These are phyloP conservation scores for Trifolium fragiferum DNA, from an alignment of 306 rosid genomes.

Conservation along the genomic window DNA sequence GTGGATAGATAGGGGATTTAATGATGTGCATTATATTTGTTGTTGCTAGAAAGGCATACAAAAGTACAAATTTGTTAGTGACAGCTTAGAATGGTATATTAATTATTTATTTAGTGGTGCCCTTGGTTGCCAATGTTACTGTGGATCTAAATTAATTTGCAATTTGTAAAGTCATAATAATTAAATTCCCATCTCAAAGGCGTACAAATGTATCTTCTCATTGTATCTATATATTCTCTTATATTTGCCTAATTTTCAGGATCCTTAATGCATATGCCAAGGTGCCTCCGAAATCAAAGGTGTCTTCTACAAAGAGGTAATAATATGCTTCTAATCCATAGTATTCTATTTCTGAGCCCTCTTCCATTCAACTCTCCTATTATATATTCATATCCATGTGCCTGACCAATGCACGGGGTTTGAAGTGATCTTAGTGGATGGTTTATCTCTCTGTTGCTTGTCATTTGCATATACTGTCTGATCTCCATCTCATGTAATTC, in stretches of 20 bases:
- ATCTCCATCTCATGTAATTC: background rate
- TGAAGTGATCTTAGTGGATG: constrained; percentile 7
- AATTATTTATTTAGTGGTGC: constrained; percentile 10
- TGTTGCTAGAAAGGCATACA: constrained; percentile 7
- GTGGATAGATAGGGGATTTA: constrained; percentile 5
- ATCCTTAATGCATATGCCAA: constrained; percentile 62
- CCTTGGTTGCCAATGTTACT: constrained; percentile 16
- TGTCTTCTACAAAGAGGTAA: constrained; percentile 67
- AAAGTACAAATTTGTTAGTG: background rate
- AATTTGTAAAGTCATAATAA: constrained; percentile 11
- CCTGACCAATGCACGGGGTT: constrained; percentile 15
- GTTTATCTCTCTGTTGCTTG: background rate
- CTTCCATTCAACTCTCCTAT: background rate
- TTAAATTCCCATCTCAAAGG: background rate
- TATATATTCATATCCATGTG: constrained; percentile 22
- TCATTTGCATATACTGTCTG: background rate
- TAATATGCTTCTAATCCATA: constrained; percentile 30
- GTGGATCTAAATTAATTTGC: constrained; percentile 3
- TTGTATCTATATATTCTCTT: constrained; percentile 7
- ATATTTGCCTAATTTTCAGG: constrained; percentile 50
- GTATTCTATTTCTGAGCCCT: background rate
- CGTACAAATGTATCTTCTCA: background rate
- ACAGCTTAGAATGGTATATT: background rate
- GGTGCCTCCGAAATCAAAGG: constrained; percentile 63
- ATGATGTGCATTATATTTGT: background rate